Conservation (phyloP, 2,329 filamentous ascomycete species). For the Parafenestella ontariensis region DNA sequence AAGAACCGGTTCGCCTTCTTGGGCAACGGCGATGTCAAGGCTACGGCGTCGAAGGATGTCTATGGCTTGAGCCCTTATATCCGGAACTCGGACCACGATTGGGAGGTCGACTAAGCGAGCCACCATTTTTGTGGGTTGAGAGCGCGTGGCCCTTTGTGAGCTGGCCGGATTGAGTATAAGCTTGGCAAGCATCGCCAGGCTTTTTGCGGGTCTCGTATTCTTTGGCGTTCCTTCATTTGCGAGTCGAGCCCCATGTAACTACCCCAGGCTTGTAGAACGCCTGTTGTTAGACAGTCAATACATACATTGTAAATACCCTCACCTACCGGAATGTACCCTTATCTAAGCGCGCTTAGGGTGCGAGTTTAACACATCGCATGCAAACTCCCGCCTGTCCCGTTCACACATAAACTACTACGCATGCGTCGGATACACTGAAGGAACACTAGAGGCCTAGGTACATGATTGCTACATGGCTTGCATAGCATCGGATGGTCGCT, state of each 20-base stretch:
- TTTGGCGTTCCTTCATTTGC: background rate
- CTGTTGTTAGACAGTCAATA: background rate
- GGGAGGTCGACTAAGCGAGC: conserved; percentile 52
- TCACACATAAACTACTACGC: background rate
- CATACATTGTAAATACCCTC: background rate
- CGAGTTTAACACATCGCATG: background rate
- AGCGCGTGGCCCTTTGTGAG: background rate
- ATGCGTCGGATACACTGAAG: background rate
- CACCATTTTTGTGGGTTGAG: background rate
- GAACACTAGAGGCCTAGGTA: background rate
- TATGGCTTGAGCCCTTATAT: conserved; percentile 55
- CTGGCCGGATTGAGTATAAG: background rate
- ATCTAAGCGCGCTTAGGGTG: background rate
- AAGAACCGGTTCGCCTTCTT: conserved; percentile 43
- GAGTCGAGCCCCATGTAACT: background rate
- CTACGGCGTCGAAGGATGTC: conserved; percentile 50
- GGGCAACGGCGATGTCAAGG: conserved; percentile 54
- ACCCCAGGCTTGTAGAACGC: background rate
- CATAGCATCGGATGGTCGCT: background rate
- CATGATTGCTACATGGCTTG: background rate
- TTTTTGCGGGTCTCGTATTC: conserved; percentile 5
- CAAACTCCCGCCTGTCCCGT: background rate
- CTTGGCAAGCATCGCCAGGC: background rate
- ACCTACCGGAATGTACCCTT: background rate
- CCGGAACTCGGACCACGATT: conserved; percentile 54